Base-by-base conservation (phyloP, 2,329 filamentous ascomycete genomes). In the Fusarium sp. region DNA sequence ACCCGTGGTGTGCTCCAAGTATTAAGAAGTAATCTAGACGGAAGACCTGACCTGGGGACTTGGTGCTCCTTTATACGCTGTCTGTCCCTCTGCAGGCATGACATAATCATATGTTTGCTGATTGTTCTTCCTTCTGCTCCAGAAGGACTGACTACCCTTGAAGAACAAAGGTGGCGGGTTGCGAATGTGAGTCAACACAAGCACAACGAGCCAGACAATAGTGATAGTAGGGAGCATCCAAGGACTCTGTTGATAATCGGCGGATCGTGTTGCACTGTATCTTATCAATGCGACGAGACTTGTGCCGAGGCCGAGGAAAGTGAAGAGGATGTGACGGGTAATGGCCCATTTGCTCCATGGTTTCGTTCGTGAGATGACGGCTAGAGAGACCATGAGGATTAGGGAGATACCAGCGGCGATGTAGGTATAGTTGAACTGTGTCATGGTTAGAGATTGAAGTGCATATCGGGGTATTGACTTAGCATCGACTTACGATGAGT, bases 351-450 rank as follows among this genome's bases (percentile, higher is more conserved):
- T 69, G 30, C 73, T 78, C 78, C 80, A 80, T 7, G 75, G 74
- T 7, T 73, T 77, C 3, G 74, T 78, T 28, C 81, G 79, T 3
- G 80, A 74, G 38, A 82, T 56, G 42, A 80, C 59, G 42, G 79
- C 74, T 13, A 83, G 77, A 11, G 78, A 9, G 4, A 76, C 72
- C 77, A 83, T 79, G 20, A 83, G 66, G 28, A 79, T 69, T 30
- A 83, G 72, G 28, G 79, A 78, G 55, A 74, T 54, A 1, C 80
- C 81, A 7, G 78, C 78, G 18, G 79, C 75, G 35, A 83, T 70
- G 55, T 81, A 83, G 12, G 77, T 79, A 53, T 80, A 82, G 24
- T 78, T 73, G 61, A 83, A 83, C 80, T 82, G 22, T 7, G 30
- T 4, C 13, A 20, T 18, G 8, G 30, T 71, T 47, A 76, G 60